phyloP scores from a whole-genome alignment of 2,329 filamentous ascomycete species.

The Raffaelea albimanens region DNA sequence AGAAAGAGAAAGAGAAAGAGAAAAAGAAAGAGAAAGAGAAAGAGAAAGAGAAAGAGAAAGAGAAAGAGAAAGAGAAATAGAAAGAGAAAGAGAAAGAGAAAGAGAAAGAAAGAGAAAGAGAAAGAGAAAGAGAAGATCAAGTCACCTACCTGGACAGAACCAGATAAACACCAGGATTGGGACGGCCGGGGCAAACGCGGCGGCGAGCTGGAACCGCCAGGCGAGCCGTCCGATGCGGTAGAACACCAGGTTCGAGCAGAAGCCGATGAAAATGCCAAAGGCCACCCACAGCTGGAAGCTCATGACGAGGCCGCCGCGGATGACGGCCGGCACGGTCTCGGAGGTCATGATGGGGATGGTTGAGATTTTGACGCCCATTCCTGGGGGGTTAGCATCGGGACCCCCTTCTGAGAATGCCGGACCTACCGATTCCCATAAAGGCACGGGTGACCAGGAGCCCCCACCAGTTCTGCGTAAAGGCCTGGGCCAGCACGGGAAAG shows the following conservation, averaged over 20 bases:
- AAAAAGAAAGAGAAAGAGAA: neutral
- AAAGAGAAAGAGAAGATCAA: neutral
- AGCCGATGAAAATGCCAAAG: conserved; percentile 46
- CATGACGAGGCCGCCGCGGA: conserved; percentile 44
- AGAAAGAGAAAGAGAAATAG: neutral
- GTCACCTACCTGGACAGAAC: conserved; percentile 45
- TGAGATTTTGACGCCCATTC: conserved; percentile 45
- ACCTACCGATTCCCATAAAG: conserved; percentile 46
- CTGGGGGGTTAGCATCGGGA: too few species aligned
- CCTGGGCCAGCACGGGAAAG: conserved; percentile 52
- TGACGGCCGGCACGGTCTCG: conserved; percentile 41
- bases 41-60: neutral
- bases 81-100: neutral
- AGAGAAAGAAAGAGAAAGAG: neutral
- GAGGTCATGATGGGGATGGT: conserved; percentile 45
- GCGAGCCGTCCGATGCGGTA: conserved; percentile 45
- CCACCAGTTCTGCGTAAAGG: conserved; percentile 56
- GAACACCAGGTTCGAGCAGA: conserved; percentile 54
- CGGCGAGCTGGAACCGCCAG: conserved; percentile 55
- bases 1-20: neutral
- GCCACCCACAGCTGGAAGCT: conserved; percentile 46
- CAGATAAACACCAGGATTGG: conserved; percentile 48
- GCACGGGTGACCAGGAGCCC: conserved; percentile 59
- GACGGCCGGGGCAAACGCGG: conserved; percentile 55
- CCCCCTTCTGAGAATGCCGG: conserved; percentile 58